Evolutionary conservation across 1,139 yeast species (phyloP), one percentile per base, ranked within the genome.

Genomic region (Saccharomyces hybrid): DNA sequence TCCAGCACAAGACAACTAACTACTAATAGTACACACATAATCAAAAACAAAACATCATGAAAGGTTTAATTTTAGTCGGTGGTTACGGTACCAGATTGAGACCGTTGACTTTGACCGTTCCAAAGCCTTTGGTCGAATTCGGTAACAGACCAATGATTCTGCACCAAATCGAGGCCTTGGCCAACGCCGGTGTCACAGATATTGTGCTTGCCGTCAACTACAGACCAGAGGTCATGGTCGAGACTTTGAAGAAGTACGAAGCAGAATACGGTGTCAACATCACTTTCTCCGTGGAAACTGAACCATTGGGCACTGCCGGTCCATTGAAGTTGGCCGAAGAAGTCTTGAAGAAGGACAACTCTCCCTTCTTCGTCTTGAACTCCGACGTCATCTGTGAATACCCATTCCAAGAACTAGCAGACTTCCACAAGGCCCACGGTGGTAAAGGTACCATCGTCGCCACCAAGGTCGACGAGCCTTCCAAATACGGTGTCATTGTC

Each of bases 51-150:
- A 19, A 19, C 23, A 19, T 19, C 23, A 19, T 93, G 99, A 93
- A 93, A 81, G 99, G 97, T 72, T 84, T 93, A 75, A 93, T 93
- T 81, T 87, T 93, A 74, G 99, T 93, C 69, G 99, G 99, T 72
- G 99, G 99, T 75, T 93, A 90, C 80, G 99, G 99, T 81, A 93
- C 99, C 71, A 95, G 99, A 79, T 87, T 93, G 79, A 91, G 99
- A 83, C 99, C 99, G 60, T 81, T 93, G 70, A 95, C 99, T 59
- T 81, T 95, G 70, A 91, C 99, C 56, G 82, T 88, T 63, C 99
- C 99, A 74, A 95, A 95, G 79, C 99, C 99, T 54, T 81, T 95
- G 75, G 99, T 95, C 61, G 99, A 95, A 77, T 93, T 93, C 70
- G 99, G 90, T 73, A 93, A 93, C 87, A 88, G 95, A 79, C 98